Evolutionary conservation across 345 rosid species (phyloP).

Genomic region (Balakata baccata): DNA sequence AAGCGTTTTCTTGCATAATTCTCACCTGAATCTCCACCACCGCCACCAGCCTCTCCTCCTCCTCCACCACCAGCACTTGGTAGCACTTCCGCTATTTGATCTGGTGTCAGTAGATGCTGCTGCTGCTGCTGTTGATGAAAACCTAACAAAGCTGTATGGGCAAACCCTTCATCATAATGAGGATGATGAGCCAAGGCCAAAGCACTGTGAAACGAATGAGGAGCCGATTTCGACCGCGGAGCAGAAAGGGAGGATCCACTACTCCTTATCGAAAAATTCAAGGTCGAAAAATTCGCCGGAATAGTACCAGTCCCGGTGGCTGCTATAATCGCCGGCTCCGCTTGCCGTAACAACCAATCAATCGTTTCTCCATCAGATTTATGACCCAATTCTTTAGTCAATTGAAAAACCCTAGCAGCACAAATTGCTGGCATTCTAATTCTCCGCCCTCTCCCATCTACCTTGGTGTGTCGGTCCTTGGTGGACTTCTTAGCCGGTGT

Average conservation of each 20-base stretch:
- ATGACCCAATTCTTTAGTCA: slow-evolving; percentile 71
- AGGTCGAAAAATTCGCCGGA: slow-evolving; percentile 63
- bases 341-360: slow-evolving; percentile 74
- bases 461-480: slow-evolving; percentile 61
- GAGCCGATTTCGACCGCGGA: slow-evolving; percentile 59
- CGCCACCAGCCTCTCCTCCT: slow-evolving; percentile 21
- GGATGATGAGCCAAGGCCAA: slow-evolving; percentile 53
- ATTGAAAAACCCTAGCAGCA: slow-evolving; percentile 76
- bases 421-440: slow-evolving; percentile 81
- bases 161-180: slow-evolving; percentile 54
- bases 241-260: slow-evolving; percentile 64
- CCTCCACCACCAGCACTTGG: slow-evolving; percentile 28
- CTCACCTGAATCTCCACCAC: slow-evolving; percentile 40
- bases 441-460: slow-evolving; percentile 72
- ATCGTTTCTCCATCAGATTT: slow-evolving; percentile 77
- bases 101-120: slow-evolving; percentile 42
- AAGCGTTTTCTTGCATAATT: slow-evolving; percentile 56
- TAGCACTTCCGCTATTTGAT: slow-evolving; percentile 56
- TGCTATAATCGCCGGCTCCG: slow-evolving; percentile 64
- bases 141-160: slow-evolving; percentile 50
- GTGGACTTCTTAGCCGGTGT: slow-evolving; percentile 53
- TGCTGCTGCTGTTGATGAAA: slow-evolving; percentile 46
- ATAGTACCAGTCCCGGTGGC: slow-evolving; percentile 79
- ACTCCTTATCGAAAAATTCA: slow-evolving; percentile 58
- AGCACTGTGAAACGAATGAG: slow-evolving; percentile 61